Base-by-base conservation (phyloP, 2,329 filamentous ascomycete species). In the Elsinoe fawcettii region DNA sequence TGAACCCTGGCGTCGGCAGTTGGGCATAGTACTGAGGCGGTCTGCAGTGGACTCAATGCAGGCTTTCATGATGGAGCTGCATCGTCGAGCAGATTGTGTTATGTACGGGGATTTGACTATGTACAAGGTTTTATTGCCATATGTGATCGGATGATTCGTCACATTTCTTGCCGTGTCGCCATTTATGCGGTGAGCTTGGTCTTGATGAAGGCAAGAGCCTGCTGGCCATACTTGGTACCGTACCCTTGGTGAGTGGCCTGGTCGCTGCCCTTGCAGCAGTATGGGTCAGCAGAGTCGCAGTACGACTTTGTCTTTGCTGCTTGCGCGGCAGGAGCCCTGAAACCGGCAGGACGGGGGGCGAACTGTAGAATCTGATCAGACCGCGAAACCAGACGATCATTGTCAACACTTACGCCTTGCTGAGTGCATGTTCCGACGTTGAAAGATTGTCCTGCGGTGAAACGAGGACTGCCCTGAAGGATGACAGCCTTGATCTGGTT, bases 251-350 rank as follows among this genome's bases (percentile, higher is more conserved):
- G 83, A 5, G 78, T 75, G 63, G 79, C 77, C 23, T 76, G 74
- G 59, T 85, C 75, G 63, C 77, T 83, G 51, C 83, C 84, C 41
- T 78, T 83, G 70, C 82, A 86, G 75, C 84, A 86, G 71, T 83
- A 86, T 0, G 82, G 82, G 61, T 86, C 83, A 2, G 78, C 65
- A 3, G 77, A 71, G 63, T 87, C 83, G 67, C 84, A 86, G 74
- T 86, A 86, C 3, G 80, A 82, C 70, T 84, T 73, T 63, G 86
- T 80, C 64, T 80, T 82, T 66, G 69, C 75, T 34, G 74, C 74
- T 8, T 61, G 67, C 4, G 80, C 77, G 1, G 75, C 75, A 23
- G 53, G 20, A 71, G 83, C 86, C 44, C 69, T 70, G 68, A 82
- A 85, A 23, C 81, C 80, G 3, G 73, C 64, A 0, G 80, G 77